Evolutionary conservation across 2,329 filamentous ascomycete species (phyloP), one percentile per base, ranked within the genome.

Genomic region (Escovopsis sp.): DNA sequence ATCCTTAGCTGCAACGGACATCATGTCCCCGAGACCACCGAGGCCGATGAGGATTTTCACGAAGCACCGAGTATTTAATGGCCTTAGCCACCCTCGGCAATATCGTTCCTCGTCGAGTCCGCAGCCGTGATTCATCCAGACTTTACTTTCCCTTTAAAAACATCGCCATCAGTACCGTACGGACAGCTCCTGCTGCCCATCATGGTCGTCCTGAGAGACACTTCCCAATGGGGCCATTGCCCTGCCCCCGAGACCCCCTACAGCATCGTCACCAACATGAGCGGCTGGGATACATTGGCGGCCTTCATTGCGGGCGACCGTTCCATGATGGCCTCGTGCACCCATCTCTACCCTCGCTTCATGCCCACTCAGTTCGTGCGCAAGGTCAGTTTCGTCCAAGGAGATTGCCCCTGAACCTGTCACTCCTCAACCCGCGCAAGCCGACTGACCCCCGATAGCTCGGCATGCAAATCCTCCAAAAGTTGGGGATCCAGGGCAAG

Each of bases 271-370:
- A 56, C 61, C 42, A 67, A 72, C 49, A 30, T 61, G 2, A 64
- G 64, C 1, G 62, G 62, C 23, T 72, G 68, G 68, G 55, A 64
- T 6, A 50, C 56, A 6, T 54, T 55, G n/a, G 49, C 59, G 37
- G 51, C 51, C 4, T 48, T 71, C 32, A 61, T 67, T 8, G 60
- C 68, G 7, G 66, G 66, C 12, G 66, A 69, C 40, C 47, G 44
- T 26, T 43, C 50, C 10, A 39, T 63, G 1, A 41, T 69, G n/a
- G 38, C 52, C 32, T 53, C 41, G 15, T 37, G 71, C 2, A 57
- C 58, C 40, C 62, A 66, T 43, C 58, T 71, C 26, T 72, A 72
- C 39, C 69, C 69, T 10, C 63, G 69, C 4, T 67, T 71, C 45
- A 47, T 53, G 1, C 67, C 69, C 1, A 66, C 58, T n/a, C 56